Evolutionary conservation across 495 filamentous ascomycete genomes (phyloP), one percentile per base, ranked within the genome.

Genomic region (Neurospora sp.): DNA sequence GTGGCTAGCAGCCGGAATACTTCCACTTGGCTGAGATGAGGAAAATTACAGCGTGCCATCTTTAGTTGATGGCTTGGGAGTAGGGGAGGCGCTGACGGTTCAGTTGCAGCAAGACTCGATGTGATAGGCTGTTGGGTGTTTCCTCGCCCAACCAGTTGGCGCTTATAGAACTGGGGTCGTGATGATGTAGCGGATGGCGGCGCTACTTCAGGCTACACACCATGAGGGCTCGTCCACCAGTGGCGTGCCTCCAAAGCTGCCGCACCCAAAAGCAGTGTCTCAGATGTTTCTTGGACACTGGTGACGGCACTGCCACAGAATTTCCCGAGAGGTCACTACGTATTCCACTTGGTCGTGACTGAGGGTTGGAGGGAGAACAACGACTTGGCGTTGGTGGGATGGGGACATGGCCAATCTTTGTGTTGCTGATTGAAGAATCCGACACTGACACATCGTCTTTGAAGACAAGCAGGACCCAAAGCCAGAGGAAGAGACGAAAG

Each of bases 211-310:
- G 31, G 72, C 72, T 73, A 69, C 70, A 70, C 75, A 72, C 68
- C 74, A 79, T 74, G 76, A 75, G 77, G 78, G 76, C 74, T 77
- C 75, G 76, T 77, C 81, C 79, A 81, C 85, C 80, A 82, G 77
- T 84, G 71, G 75, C 77, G 81, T 83, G 79, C 75, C 81, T 82
- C 74, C 77, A 74, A 77, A 73, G 79, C 76, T 79, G 78, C 80
- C 80, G 80, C 78, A 81, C 78, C 80, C 81, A 81, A 78, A 81
- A 79, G 80, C 78, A 79, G 78, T 85, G 84, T 85, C 84, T 83
- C 84, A 81, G 78, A 78, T 77, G 79, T 81, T 82, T 81, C 82
- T 81, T 84, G 82, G 75, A 78, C 39, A 38, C 68, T 69, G 20
- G 70, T 73, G 72, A 76, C 75, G 73, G 79, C 82, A 78, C 81